Percentiles rank a stretch among this genome's conserved stretches.
These are phyloP conservation scores for Butyriboletus appendiculatus DNA, from an alignment of 1,284 basidiomycete species.

Conservation along the genomic window DNA sequence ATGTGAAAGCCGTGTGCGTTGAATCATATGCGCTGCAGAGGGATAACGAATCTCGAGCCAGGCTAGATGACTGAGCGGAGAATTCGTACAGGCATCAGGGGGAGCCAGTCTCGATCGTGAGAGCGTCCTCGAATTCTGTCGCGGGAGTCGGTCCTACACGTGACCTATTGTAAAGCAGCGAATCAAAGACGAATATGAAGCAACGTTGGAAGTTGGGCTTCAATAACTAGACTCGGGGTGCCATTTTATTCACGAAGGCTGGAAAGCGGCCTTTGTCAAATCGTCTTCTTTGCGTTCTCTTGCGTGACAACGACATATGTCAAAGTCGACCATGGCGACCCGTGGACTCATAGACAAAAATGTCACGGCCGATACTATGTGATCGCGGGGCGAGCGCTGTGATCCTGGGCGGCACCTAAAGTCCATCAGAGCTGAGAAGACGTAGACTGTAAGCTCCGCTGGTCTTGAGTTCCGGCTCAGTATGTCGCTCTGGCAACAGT, in stretches of 20 bases:
- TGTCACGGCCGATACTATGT: background rate
- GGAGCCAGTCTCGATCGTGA: background rate
- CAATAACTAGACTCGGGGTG: background rate
- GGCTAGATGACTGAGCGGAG: background rate
- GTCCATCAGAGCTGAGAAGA: background rate
- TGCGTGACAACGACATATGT: background rate
- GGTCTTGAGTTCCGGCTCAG: background rate
- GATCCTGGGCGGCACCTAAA: background rate
- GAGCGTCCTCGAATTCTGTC: background rate
- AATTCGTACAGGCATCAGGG: background rate
- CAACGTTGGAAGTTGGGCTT: background rate
- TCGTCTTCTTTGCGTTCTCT: background rate
- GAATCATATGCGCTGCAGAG: background rate
- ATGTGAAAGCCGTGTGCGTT: background rate
- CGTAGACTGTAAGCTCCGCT: background rate
- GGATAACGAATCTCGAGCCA: background rate
- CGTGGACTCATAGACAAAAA: too few relatives aligned
- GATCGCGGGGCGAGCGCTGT: background rate
- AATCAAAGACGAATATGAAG: background rate
- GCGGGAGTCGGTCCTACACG: background rate
- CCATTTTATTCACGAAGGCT: background rate
- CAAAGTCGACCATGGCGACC: background rate
- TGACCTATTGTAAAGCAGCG: background rate
- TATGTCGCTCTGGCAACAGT: background rate
- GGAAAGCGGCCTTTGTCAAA: background rate